phyloP scores from a whole-genome alignment of 139 green algal genomes.

The Chlamydomonas asymmetrica region DNA sequence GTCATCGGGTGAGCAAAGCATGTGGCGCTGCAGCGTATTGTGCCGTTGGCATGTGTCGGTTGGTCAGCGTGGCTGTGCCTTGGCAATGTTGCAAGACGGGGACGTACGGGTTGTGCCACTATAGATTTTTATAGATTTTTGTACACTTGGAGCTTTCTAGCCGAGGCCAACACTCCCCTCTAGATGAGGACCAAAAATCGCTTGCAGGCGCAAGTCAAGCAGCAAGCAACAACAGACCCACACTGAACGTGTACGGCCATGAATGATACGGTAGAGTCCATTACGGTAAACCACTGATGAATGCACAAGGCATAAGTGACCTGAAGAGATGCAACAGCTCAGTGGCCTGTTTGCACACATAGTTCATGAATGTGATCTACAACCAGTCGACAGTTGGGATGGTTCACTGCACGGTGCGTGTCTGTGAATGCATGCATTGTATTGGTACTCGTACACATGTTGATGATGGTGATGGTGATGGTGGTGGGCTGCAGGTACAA shows the following conservation, averaged over 20 bases:
- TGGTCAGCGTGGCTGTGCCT: constrained; percentile 52
- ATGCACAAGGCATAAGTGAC: not conserved
- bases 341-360: not conserved
- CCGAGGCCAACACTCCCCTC: constrained; percentile 71
- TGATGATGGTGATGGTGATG: not conserved
- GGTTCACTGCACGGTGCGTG: not conserved
- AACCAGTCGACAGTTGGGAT: not conserved
- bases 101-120: no score
- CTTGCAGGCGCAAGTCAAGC: not conserved
- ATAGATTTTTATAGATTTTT: no score
- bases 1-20: constrained; percentile 66
- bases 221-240: no score
- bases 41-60: no score
- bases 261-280: no score
- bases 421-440: no score
- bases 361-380: not conserved
- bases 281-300: no score
- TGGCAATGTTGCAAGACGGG: constrained; percentile 78
- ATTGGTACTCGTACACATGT: no score
- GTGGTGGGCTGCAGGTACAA: no score
- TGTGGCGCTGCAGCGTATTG: no score
- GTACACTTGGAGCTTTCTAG: no score
- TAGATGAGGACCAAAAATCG: constrained; percentile 68
- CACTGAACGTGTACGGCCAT: no score
- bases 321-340: not conserved